Evolutionary conservation across 208 protist genomes (phyloP).

Genomic region (Leishmania lainsoni): DNA sequence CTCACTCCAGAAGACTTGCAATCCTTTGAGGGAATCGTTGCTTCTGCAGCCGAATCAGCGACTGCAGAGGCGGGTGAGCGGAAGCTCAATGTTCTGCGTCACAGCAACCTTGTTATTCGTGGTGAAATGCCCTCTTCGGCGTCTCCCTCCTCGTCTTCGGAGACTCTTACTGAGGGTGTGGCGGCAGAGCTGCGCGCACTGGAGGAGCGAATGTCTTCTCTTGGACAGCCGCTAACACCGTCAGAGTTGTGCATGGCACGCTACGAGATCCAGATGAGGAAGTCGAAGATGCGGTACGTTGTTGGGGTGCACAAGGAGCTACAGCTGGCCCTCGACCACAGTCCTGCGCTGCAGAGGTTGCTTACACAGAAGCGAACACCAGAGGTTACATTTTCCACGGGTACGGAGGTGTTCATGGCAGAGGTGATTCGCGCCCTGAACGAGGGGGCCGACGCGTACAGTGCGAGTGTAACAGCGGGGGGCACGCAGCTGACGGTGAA

Average conservation of each 20-base stretch:
- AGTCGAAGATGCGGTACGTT: constrained; percentile 83
- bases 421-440: constrained; percentile 60
- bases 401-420: constrained; percentile 42
- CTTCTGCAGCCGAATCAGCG: not conserved
- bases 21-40: constrained; percentile 25
- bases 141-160: not conserved
- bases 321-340: constrained; percentile 56
- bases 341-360: constrained; percentile 17
- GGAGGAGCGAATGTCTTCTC: constrained; percentile 45
- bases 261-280: constrained; percentile 71
- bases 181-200: constrained; percentile 59
- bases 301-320: constrained; percentile 83
- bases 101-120: constrained; percentile 84
- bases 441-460: constrained; percentile 31
- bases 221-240: constrained; percentile 42
- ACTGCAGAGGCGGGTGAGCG: not conserved
- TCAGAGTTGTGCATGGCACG: constrained; percentile 68
- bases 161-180: not conserved
- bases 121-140: constrained; percentile 60
- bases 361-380: not conserved
- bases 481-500: constrained; percentile 21
- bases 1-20: constrained; percentile 68
- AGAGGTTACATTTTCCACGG: constrained; percentile 2
- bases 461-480: not conserved
- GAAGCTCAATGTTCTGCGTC: constrained; percentile 58